Evolutionary conservation across 2,329 filamentous ascomycete species (phyloP).

Genomic region (Penicillium sp.): DNA sequence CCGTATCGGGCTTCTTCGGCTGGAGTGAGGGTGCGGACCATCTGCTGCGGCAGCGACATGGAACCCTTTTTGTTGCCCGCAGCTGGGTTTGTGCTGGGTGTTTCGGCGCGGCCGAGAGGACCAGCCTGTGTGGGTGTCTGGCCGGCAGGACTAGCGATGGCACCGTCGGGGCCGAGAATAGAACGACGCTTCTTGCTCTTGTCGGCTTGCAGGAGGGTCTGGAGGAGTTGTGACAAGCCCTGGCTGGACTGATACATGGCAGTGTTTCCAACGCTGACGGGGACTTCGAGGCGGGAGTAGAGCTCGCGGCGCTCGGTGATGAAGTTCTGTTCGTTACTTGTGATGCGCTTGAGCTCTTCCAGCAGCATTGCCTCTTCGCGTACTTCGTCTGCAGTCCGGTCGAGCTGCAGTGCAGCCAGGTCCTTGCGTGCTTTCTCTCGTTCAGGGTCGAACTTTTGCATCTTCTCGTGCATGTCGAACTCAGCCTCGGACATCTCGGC

Average conservation of each 20-base stretch:
- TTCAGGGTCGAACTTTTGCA: slow-evolving; percentile 79
- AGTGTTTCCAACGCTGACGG: slow-evolving; percentile 67
- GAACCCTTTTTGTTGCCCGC: slow-evolving; percentile 37
- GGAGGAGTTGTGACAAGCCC: slow-evolving; percentile 74
- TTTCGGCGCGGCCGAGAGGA: slow-evolving; percentile 38
- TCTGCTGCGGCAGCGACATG: slow-evolving; percentile 43
- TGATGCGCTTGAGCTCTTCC: slow-evolving; percentile 86
- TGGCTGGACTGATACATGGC: slow-evolving; percentile 76
- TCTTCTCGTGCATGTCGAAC: slow-evolving; percentile 77
- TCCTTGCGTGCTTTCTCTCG: slow-evolving; percentile 80
- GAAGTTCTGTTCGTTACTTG: slow-evolving; percentile 79
- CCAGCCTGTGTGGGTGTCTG: slow-evolving; percentile 48
- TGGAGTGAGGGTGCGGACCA: slow-evolving; percentile 68
- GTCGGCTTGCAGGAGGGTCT: slow-evolving; percentile 78
- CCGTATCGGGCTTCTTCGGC: slow-evolving; percentile 79
- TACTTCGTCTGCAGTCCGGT: slow-evolving; percentile 79
- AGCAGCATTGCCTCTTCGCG: slow-evolving; percentile 88
- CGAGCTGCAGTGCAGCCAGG: slow-evolving; percentile 75
- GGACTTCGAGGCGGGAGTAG: slow-evolving; percentile 82
- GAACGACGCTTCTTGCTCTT: slow-evolving; percentile 86
- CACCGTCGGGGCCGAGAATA: slow-evolving; percentile 60
- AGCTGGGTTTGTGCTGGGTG: slow-evolving; percentile 29
- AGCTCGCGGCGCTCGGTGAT: slow-evolving; percentile 85
- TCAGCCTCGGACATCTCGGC: slow-evolving; percentile 86
- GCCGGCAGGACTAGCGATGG: slow-evolving; percentile 51